Evolutionary conservation across 1,139 yeast genomes (phyloP).

Genomic region (Sugiyamaella neomexicana): DNA sequence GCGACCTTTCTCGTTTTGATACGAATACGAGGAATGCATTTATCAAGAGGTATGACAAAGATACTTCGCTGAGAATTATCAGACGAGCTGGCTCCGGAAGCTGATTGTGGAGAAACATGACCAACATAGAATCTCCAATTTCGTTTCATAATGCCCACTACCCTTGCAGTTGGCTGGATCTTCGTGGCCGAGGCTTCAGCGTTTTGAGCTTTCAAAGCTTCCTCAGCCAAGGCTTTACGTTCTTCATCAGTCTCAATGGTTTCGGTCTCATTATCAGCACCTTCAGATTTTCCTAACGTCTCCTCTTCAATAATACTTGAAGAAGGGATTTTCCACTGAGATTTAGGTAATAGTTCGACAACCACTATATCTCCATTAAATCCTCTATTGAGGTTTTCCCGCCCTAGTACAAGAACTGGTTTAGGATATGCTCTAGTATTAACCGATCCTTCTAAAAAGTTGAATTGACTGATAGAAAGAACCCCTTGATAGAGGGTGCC

Average conservation of each 20-base stretch:
- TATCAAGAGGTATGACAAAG: constrained; percentile 86
- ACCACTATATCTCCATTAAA: constrained; percentile 91
- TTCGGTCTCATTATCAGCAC: constrained; percentile 45
- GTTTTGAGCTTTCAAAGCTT: constrained; percentile 61
- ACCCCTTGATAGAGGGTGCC: constrained; percentile 88
- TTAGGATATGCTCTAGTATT: constrained; percentile 71
- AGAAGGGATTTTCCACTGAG: constrained; percentile 87
- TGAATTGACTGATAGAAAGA: constrained; percentile 78
- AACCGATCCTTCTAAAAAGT: constrained; percentile 84
- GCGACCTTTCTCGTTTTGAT: constrained; percentile 84
- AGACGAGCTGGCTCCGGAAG: constrained; percentile 39
- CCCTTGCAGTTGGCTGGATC: constrained; percentile 85
- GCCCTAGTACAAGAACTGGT: constrained; percentile 80
- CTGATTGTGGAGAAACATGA: constrained; percentile 81
- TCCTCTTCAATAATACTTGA: constrained; percentile 70
- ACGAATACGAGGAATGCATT: constrained; percentile 80
- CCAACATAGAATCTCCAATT: constrained; percentile 98
- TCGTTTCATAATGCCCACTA: constrained; percentile 85
- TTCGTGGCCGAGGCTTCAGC: constrained; percentile 45
- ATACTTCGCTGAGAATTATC: constrained; percentile 64
- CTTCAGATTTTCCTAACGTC: constrained; percentile 56
- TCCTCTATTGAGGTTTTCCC: constrained; percentile 82
- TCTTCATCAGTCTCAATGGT: constrained; percentile 69
- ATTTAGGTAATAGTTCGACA: constrained; percentile 82
- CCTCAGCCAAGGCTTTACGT: constrained; percentile 70